Evolutionary conservation across 129 eudicot genomes (phyloP), one percentile per base, ranked within the genome.

Genomic region (Lactuca sativa): DNA sequence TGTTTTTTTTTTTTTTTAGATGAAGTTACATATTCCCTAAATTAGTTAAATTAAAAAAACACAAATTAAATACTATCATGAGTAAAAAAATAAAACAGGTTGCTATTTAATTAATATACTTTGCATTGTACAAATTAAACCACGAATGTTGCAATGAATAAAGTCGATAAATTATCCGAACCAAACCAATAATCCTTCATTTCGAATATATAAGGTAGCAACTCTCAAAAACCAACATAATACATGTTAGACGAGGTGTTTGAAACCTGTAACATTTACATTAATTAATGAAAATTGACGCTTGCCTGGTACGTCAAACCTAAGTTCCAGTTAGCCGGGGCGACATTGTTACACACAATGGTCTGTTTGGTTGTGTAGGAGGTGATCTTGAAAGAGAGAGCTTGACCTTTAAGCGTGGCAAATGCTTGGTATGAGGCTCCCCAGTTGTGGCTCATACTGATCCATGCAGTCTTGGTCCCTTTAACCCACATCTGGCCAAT

Each of bases 371-470:
- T 53, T 15, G 84, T 74, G 81, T 77, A 79, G 2, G 88, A 83
- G 44, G 84, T 79, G 11, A 86, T n/a, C 81, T 80, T 86, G 77
- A 89, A 89, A 56, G 90, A 86, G 51, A 89, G 86, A 6, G 86
- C 54, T 59, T 89, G 92, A 43, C 90, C 92, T 7, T 74, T 70
- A 7, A 86, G 83, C 4, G 83, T 69, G 9, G 90, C 82, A 55
- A 86, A 86, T 0, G 88, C 92, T 58, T 89, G 90, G 81, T 86
- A 89, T 9, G 92, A 81, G 41, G 86, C 88, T 9, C 97, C 97
- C 97, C 91, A 86, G 30, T 90, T 90, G 52, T 87, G 95, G 87
- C 87, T 84, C 95, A 90, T 90, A 68, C 69, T 78, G 0, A 86
- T 69, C 97, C 97, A 90, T 15, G 66, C 79, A 37, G 97, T 86